Percentiles rank a stretch among this genome's conserved stretches.
phyloP scores from a whole-genome alignment of 257 asterid genomes.

The Scutellaria baicalensis region DNA sequence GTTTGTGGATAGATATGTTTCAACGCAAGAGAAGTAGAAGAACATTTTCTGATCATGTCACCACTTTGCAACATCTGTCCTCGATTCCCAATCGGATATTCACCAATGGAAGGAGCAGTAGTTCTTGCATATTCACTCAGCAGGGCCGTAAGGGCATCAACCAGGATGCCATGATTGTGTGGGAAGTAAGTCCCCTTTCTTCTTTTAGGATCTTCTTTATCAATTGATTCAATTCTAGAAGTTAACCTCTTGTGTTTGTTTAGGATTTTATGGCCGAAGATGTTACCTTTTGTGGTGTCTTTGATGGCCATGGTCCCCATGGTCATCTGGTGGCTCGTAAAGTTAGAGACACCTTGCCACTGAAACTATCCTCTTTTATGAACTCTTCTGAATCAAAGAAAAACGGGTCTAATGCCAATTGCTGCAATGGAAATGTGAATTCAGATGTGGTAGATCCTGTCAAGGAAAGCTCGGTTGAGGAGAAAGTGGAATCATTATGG shows the following conservation, averaged over 20 bases:
- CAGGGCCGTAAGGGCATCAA: constrained; percentile 98
- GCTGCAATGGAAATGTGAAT: constrained; percentile 55
- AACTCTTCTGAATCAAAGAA: constrained; percentile 51
- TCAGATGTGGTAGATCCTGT: constrained; percentile 70
- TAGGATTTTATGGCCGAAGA: constrained; percentile 90
- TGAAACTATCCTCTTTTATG: constrained; percentile 54
- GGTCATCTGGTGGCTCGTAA: constrained; percentile 95
- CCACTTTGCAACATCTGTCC: constrained; percentile 61
- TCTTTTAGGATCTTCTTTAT: background rate
- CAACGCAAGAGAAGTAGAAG: constrained; percentile 54
- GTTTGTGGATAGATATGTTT: constrained; percentile 57
- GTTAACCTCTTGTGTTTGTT: constrained; percentile 9
- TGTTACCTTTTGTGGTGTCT: constrained; percentile 82
- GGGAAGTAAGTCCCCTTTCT: constrained; percentile 66
- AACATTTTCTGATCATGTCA: constrained; percentile 61
- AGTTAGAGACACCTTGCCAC: constrained; percentile 82
- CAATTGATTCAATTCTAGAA: background rate
- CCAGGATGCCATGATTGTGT: constrained; percentile 97
- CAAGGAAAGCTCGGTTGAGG: constrained; percentile 39
- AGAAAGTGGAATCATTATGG: constrained; percentile 53
- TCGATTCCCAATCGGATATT: constrained; percentile 74
- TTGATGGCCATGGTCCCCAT: constrained; percentile 97
- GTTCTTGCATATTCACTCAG: constrained; percentile 92
- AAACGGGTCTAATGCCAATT: constrained; percentile 44
- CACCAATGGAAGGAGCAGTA: constrained; percentile 67